Base-by-base conservation (phyloP, 768 basidiomycete species). In the Leccinellum luteum region DNA sequence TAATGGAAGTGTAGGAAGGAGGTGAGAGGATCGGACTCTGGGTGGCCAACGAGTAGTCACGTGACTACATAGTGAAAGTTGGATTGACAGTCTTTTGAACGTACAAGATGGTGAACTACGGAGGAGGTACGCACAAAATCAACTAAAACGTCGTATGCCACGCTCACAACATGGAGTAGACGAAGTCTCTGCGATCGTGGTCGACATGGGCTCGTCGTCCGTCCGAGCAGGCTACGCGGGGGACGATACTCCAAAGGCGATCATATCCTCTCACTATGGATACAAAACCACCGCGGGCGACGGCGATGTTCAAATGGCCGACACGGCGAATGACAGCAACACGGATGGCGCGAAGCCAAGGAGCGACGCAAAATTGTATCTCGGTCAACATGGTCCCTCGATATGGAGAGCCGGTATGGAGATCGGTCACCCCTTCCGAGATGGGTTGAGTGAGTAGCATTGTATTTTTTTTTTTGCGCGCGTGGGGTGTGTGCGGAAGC, bases 171-270 rank as follows among this genome's bases (percentile, higher is more conserved):
- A 49, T n/a, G 34, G 3, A 25, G 12, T 59, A 97, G 95, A 98
- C 70, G 95, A 98, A 77, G 94, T 98, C n/a, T 90, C 94, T 34
- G 97, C 96, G 30, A 78, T 98, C 52, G 97, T 98, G 23, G 77
- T 99, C 35, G 97, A 99, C 77, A 89, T 98, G 69, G 97, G 97
- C 28, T 80, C 90, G 12, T 89, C 90, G 25, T 89, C 93, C 9
- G 76, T 95, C 54, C 87, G 97, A 69, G 93, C 94, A 12, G 97
- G 97, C 53, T 97, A 98, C 73, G 96, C 97, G 12, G 97, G 97
- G 48, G 96, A 98, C 74, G 97, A 98, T 67, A 84, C 90, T 12
- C 97, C 97, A 17, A 92, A 93, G 74, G 89, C 91, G 17, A 86
- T 98, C 60, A 85, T 96, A 61, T 90, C 97, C 8, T 90, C 94